Base-by-base conservation (phyloP, 192 early-diverging fungal genomes). In the Mortierella hygrophila region DNA sequence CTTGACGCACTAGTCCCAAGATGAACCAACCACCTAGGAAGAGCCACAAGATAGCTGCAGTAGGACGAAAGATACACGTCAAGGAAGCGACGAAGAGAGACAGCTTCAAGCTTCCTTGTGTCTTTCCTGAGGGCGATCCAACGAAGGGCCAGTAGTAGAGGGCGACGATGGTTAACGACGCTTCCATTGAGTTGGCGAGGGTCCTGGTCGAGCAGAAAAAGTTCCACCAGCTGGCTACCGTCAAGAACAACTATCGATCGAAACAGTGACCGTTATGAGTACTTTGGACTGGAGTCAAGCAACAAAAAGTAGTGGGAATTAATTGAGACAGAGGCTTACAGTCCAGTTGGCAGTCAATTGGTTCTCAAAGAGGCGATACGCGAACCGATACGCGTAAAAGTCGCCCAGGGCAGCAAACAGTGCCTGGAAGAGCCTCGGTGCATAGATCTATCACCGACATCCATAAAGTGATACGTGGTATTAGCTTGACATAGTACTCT, bases 81-180 rank as follows among this genome's bases (percentile, higher is more conserved):
- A 96, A 52, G 2, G 95, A 95, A 9, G 98, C 98, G 65, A 96
- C 90, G 2, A 76, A 60, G 13, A 99, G 89, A 0, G 96, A 90
- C 6, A 90, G 13, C 35, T 29, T 72, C 70, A 77, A 71, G 29
- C 20, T 57, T 0, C 40, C 70, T 71, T 40, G 77, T 26, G 41
- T 26, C 29, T 52, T 76, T 42, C 26, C 38, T 72, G 26, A n/a
- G 20, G 71, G 35, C 21, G 71, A 41, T 40, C 55, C 54, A 26
- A 82, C 72, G 89, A 94, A 94, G 13, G 98, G 98, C 97, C 97
- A 99, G 87, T 93, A 94, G 72, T 92, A 96, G 37, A 99, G 90
- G 0, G 95, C 97, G 0, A 94, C 75, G 18, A 94, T 93, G 0
- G 96, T 94, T 16, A 97, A 75, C 0, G 91, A 85, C 0, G 95